Evolutionary conservation across 2,329 filamentous ascomycete genomes (phyloP).

Genomic region (Raffaelea albimanens): DNA sequence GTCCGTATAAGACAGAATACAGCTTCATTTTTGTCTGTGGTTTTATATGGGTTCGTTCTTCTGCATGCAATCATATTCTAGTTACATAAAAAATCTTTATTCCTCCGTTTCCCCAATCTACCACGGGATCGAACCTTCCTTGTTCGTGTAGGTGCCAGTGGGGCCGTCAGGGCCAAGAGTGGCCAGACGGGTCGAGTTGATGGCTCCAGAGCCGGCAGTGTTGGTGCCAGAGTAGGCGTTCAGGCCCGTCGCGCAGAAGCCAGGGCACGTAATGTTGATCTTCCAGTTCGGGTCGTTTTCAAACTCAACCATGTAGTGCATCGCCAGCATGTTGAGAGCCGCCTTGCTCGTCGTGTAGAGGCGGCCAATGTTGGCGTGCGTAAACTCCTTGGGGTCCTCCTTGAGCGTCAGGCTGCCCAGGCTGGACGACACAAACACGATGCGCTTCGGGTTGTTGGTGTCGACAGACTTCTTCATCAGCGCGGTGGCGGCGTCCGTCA

Average conservation of each 20-base stretch:
- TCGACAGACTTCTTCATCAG: slow-evolving; percentile 20
- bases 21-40: too few species aligned
- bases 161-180: slow-evolving; percentile 19
- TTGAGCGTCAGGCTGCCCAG: slow-evolving; percentile 15
- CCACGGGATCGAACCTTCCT: slow-evolving; percentile 14
- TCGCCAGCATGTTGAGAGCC: slow-evolving; percentile 20
- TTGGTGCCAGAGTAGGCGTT: slow-evolving; percentile 10
- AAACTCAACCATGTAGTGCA: slow-evolving; percentile 19
- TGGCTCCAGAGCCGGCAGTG: slow-evolving; percentile 19
- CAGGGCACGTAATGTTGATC: slow-evolving; percentile 27
- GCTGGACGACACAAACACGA: slow-evolving; percentile 17
- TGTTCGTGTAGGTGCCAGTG: slow-evolving; percentile 18
- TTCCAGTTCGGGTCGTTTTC: slow-evolving; percentile 20
- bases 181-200: slow-evolving; percentile 21
- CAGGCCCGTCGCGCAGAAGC: slow-evolving; percentile 23
- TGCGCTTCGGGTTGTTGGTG: slow-evolving; percentile 11
- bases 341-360: slow-evolving; percentile 18
- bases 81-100: too few species aligned
- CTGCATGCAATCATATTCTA: too few species aligned
- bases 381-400: slow-evolving; percentile 5
- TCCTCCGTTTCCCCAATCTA: slow-evolving; percentile 6
- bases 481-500: slow-evolving; percentile 22
- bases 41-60: too few species aligned
- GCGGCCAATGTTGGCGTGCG: slow-evolving; percentile 8
- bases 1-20: too few species aligned